A percentile compares a stretch with the other conserved stretches of the same genome.
These are phyloP conservation scores for Periconia digitata DNA, from an alignment of 2,329 filamentous ascomycete genomes.

Conservation along the genomic window DNA sequence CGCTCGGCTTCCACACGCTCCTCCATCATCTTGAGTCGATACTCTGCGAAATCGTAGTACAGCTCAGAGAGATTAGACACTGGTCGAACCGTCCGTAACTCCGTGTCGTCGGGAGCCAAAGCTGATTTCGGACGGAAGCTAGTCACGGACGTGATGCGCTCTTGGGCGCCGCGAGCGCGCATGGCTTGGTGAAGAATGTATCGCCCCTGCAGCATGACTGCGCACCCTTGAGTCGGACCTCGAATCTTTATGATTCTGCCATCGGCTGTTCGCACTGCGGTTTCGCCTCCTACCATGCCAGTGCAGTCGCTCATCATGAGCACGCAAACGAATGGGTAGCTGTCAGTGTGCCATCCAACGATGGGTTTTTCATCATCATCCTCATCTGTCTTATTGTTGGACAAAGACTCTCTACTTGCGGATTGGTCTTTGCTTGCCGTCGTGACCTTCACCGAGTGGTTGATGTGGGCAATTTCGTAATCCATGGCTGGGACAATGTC, in stretches of 20 bases:
- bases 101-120: conserved; percentile 59
- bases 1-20: conserved; percentile 55
- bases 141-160: conserved; percentile 68
- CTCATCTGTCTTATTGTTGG: conserved; percentile 42
- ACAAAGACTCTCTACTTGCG: conserved; percentile 45
- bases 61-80: conserved; percentile 61
- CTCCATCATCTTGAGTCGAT: conserved; percentile 64
- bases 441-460: conserved; percentile 52
- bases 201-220: conserved; percentile 66
- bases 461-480: conserved; percentile 62
- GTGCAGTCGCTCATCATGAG: conserved; percentile 66
- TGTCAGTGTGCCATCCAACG: conserved; percentile 66
- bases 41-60: conserved; percentile 64
- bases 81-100: conserved; percentile 60
- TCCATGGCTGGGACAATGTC: conserved; percentile 60
- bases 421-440: conserved; percentile 50
- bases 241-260: conserved; percentile 61
- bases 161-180: conserved; percentile 58
- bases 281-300: conserved; percentile 66
- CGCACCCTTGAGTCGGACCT: conserved; percentile 63
- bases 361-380: conserved; percentile 55
- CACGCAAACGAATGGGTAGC: conserved; percentile 71
- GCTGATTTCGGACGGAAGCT: conserved; percentile 63
- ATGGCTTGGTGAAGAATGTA: conserved; percentile 68
- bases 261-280: conserved; percentile 57